Evolutionary conservation across 306 rosid genomes (phyloP).

Genomic region (Cyclanthera cordifolia): DNA sequence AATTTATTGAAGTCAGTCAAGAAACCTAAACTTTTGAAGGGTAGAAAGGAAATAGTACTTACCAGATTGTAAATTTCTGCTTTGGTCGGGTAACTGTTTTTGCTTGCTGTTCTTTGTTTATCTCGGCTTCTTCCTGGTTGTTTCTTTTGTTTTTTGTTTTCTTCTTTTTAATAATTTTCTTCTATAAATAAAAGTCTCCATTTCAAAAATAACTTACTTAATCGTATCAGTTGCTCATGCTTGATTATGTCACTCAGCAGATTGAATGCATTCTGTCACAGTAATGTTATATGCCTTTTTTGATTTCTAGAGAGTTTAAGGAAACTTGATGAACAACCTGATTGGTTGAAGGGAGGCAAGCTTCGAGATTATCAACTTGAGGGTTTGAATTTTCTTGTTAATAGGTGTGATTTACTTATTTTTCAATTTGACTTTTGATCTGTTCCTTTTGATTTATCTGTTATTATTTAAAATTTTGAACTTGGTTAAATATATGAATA

Average conservation of each 20-base stretch:
- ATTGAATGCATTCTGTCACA: neutral
- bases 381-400: slow-evolving; percentile 98
- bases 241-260: neutral
- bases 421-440: neutral
- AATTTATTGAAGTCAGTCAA: neutral
- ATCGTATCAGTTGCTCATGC: neutral
- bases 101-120: too few relatives aligned
- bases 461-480: neutral
- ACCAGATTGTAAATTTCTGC: too few relatives aligned
- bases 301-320: slow-evolving; percentile 76
- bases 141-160: too few relatives aligned
- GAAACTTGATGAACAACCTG: slow-evolving; percentile 96
- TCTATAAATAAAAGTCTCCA: too few relatives aligned
- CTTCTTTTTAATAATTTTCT: too few relatives aligned
- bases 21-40: neutral
- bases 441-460: neutral
- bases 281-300: neutral
- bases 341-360: slow-evolving; percentile 95
- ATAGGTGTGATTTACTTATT: slow-evolving; percentile 43
- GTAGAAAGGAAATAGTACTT: neutral
- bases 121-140: too few relatives aligned
- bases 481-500: neutral
- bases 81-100: too few relatives aligned
- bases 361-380: slow-evolving; percentile 99
- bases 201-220: too few relatives aligned